Conservation (phyloP, 352 stramenopile genomes). For the Phytophthora capsici region DNA sequence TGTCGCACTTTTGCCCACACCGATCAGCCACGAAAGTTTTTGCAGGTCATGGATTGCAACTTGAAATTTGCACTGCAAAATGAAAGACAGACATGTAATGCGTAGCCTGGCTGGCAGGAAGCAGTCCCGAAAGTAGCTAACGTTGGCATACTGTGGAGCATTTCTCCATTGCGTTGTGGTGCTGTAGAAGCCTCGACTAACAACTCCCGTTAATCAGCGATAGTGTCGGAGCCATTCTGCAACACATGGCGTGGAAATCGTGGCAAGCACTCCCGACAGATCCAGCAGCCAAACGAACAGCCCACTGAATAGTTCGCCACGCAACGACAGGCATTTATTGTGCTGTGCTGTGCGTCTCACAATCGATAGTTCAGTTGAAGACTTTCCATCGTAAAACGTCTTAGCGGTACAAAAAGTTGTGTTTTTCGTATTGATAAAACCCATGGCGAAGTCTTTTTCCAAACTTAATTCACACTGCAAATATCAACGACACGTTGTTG, state of each 20-base stretch:
- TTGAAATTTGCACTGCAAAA: no score
- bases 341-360: constrained; percentile 1
- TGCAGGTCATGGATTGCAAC: no score
- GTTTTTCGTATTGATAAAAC: no score
- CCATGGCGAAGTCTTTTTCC: not conserved
- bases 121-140: not conserved
- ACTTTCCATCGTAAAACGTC: constrained; percentile 20
- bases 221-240: constrained; percentile 6
- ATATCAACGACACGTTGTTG: no score
- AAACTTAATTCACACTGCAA: not conserved
- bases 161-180: not conserved
- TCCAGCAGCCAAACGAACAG: constrained; percentile 3
- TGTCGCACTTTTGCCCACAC: no score
- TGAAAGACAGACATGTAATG: no score
- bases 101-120: not conserved
- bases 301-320: constrained; percentile 16
- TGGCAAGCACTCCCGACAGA: not conserved
- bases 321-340: not conserved
- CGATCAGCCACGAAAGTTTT: no score
- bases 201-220: constrained; percentile 24
- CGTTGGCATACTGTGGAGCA: not conserved
- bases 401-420: no score
- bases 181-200: not conserved
- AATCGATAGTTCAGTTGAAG: constrained; percentile 1
- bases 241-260: constrained; percentile 27